phyloP scores from a whole-genome alignment of 2,329 filamentous ascomycete genomes.

The Pestalotiopsis sp. region DNA sequence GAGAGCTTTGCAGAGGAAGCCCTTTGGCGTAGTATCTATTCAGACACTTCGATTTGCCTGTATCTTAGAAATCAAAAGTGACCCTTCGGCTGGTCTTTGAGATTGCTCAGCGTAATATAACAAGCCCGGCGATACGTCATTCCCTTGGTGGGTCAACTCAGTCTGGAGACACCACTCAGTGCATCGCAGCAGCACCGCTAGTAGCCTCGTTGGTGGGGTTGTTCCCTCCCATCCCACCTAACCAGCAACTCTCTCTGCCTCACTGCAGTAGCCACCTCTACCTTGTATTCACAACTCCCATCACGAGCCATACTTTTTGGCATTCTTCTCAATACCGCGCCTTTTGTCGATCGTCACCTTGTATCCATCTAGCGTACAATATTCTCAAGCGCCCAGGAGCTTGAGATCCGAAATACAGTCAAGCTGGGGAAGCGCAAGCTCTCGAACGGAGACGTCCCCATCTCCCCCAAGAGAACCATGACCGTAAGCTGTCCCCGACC shows the following conservation, averaged over 20 bases:
- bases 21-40: background rate
- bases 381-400: conserved; percentile 21
- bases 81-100: no score
- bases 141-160: background rate
- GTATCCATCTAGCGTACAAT: background rate
- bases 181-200: background rate
- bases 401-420: conserved; percentile 31
- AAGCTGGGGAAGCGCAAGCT: conserved; percentile 71
- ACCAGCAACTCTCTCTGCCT: background rate
- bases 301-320: conserved; percentile 3
- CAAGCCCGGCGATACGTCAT: conserved; percentile 5
- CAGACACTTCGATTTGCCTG: background rate
- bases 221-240: background rate
- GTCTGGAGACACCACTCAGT: background rate
- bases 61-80: background rate
- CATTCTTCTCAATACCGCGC: background rate
- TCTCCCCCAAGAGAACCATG: conserved; percentile 63
- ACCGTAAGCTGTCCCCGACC: conserved; percentile 49
- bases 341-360: background rate
- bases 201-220: conserved; percentile 13
- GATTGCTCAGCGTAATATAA: no score
- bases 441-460: conserved; percentile 61
- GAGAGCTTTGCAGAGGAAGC: background rate
- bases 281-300: background rate
- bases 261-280: background rate